These are phyloP conservation scores for Ustilago lituana DNA, from an alignment of 1,284 basidiomycete genomes.

Conservation along the genomic window DNA sequence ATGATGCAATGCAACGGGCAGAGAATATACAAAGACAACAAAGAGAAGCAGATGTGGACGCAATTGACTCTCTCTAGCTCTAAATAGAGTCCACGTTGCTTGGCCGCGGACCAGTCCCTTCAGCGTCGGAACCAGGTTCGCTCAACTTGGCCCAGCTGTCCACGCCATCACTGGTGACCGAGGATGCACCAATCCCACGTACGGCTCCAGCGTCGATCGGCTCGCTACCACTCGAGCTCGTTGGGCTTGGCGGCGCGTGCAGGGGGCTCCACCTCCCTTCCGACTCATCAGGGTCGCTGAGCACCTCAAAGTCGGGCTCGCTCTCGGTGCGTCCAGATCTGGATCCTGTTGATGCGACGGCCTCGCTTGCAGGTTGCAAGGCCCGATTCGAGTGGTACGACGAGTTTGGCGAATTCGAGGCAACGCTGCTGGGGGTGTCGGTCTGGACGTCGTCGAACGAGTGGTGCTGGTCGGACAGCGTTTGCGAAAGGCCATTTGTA, in stretches of 20 bases:
- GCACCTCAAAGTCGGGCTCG: conserved; percentile 38
- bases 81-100: too few species aligned
- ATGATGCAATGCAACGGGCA: too few species aligned
- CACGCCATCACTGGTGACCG: conserved; percentile 26
- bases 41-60: too few species aligned
- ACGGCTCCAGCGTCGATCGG: neutral
- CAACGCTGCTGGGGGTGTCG: conserved; percentile 3
- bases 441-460: conserved; percentile 15
- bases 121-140: conserved; percentile 25
- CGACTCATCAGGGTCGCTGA: conserved; percentile 27
- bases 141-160: conserved; percentile 48
- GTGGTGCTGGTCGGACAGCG: conserved; percentile 35
- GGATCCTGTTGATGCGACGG: neutral
- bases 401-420: conserved; percentile 1
- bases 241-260: conserved; percentile 27
- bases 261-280: conserved; percentile 33
- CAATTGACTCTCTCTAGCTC: too few species aligned
- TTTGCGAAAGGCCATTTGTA: conserved; percentile 43
- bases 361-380: conserved; percentile 2
- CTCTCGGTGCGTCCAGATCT: conserved; percentile 9
- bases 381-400: conserved; percentile 35
- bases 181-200: conserved; percentile 7
- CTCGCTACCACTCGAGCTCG: conserved; percentile 33
- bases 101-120: too few species aligned
- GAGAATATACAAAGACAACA: too few species aligned